Evolutionary conservation across 768 basidiomycete species (phyloP).

Genomic region (Xanthoconium purpureum): DNA sequence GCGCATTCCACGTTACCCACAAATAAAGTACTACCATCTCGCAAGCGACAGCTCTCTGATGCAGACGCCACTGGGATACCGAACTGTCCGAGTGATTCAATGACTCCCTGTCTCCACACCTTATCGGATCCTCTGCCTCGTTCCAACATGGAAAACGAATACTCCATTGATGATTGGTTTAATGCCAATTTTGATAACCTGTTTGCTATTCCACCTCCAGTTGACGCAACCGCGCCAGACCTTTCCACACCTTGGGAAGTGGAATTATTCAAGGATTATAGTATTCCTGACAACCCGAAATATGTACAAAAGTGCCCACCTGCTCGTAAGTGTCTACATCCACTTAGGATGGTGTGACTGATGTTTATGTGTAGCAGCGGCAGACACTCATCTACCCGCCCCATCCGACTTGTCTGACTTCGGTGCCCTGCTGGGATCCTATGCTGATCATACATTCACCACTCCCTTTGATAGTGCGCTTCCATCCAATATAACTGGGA

Average conservation of each 20-base stretch:
- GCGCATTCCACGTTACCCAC: background rate
- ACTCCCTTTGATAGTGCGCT: background rate
- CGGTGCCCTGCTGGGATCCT: slow-evolving; percentile 8
- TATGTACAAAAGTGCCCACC: background rate
- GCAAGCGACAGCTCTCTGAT: slow-evolving; percentile 40
- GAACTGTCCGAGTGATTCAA: slow-evolving; percentile 29
- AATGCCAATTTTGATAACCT: slow-evolving; percentile 21
- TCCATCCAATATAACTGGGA: background rate
- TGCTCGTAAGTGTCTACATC: slow-evolving; percentile 4
- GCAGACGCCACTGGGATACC: slow-evolving; percentile 14
- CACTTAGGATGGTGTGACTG: background rate
- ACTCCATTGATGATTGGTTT: slow-evolving; percentile 38
- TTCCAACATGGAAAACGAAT: slow-evolving; percentile 12
- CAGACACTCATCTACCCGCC: background rate
- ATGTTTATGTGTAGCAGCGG: background rate
- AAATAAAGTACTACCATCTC: background rate
- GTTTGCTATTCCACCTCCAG: slow-evolving; percentile 29
- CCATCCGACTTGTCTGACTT: slow-evolving; percentile 1
- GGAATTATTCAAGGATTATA: slow-evolving; percentile 32
- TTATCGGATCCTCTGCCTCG: slow-evolving; percentile 33
- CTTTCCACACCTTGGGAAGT: slow-evolving; percentile 30
- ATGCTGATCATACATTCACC: background rate
- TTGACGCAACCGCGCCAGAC: slow-evolving; percentile 26
- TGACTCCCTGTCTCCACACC: slow-evolving; percentile 22
- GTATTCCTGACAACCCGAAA: slow-evolving; percentile 9